Conservation (phyloP, 257 asterid species). For the Solanum dulcamara region DNA sequence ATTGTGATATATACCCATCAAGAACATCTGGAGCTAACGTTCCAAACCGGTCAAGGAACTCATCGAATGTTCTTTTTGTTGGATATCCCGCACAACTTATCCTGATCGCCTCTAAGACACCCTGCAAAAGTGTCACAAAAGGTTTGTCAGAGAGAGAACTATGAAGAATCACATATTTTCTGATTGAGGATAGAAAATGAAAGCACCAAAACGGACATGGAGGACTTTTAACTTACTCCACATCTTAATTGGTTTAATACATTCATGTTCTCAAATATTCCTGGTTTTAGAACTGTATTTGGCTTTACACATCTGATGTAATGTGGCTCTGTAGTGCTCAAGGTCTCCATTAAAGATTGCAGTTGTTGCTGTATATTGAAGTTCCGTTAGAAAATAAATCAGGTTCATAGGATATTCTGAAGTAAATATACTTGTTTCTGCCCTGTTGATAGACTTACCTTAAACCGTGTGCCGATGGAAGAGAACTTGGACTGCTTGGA, state of each 20-base stretch:
- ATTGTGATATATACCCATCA: conserved; percentile 51
- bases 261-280: conserved; percentile 79
- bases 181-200: neutral
- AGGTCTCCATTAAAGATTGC: conserved; percentile 86
- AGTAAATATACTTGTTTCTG: neutral
- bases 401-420: conserved; percentile 7
- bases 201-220: neutral
- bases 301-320: conserved; percentile 98
- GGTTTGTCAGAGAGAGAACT: conserved; percentile 4
- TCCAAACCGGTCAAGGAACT: conserved; percentile 92
- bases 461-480: conserved; percentile 89
- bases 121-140: conserved; percentile 38
- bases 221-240: conserved; percentile 55
- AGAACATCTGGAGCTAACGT: conserved; percentile 71
- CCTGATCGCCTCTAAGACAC: conserved; percentile 94
- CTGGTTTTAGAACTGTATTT: conserved; percentile 79
- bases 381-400: neutral
- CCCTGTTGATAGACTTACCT: conserved; percentile 34
- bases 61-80: conserved; percentile 82
- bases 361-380: conserved; percentile 71
- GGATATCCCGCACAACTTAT: conserved; percentile 98
- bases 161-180: neutral
- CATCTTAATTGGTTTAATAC: conserved; percentile 88
- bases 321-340: conserved; percentile 91
- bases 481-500: conserved; percentile 92